Evolutionary conservation across 2,329 filamentous ascomycete genomes (phyloP).

Genomic region (Boeremia exigua): DNA sequence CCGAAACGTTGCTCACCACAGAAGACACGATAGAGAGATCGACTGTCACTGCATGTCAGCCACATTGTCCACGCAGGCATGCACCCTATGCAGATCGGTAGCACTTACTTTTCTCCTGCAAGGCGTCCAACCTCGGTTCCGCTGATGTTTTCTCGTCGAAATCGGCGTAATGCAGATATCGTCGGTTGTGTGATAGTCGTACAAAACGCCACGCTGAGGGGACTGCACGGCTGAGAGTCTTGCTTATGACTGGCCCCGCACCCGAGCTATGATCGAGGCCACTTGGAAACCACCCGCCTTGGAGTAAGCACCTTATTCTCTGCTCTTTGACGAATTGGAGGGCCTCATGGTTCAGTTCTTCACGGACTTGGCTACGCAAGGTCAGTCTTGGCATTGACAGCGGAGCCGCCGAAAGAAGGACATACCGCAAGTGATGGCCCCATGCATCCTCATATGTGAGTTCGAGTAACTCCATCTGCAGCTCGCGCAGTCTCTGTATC

Average conservation of each 20-base stretch:
- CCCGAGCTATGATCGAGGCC: constrained; percentile 59
- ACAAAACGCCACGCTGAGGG: constrained; percentile 79
- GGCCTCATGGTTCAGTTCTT: constrained; percentile 88
- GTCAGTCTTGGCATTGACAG: constrained; percentile 28
- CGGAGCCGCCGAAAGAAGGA: constrained; percentile 4
- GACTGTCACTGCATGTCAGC: constrained; percentile 56
- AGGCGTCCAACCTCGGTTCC: constrained; percentile 73
- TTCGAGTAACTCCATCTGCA: constrained; percentile 93
- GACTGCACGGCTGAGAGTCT: constrained; percentile 49
- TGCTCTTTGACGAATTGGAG: constrained; percentile 98
- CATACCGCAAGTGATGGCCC: constrained; percentile 78
- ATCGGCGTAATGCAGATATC: constrained; percentile 88
- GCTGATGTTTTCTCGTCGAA: constrained; percentile 70
- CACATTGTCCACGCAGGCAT: constrained; percentile 28
- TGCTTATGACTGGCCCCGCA: constrained; percentile 52
- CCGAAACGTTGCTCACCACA: constrained; percentile 90
- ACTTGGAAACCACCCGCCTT: constrained; percentile 84
- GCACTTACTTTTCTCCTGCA: constrained; percentile 73
- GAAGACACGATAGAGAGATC: constrained; percentile 88
- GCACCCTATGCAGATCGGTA: constrained; percentile 10
- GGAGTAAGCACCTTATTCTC: constrained; percentile 84
- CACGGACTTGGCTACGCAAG: constrained; percentile 72
- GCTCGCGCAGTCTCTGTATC: constrained; percentile 74
- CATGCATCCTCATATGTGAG: constrained; percentile 93
- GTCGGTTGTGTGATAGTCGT: constrained; percentile 86